Percentiles rank a stretch among this genome's conserved stretches.
These are phyloP conservation scores for Paspalum vaginatum DNA, from an alignment of 176 grass and related monocot species.

Conservation along the genomic window DNA sequence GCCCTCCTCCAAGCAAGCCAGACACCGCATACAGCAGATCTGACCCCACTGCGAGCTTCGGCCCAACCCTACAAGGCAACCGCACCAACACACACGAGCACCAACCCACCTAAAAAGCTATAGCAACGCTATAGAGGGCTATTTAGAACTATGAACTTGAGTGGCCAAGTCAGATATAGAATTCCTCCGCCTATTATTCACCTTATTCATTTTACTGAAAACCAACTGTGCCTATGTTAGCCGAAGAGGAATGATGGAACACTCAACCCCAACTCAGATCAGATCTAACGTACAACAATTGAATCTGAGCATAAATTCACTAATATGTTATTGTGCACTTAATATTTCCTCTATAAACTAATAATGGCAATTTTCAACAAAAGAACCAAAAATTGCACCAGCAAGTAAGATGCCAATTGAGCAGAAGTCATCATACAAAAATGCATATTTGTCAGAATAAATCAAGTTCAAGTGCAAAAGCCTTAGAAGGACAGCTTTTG, in stretches of 20 bases:
- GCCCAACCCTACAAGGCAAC: too few species aligned
- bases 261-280: neutral
- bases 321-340: neutral
- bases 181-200: neutral
- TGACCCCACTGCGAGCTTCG: too few species aligned
- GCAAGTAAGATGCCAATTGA: slow-evolving; percentile 4
- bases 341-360: neutral
- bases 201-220: neutral
- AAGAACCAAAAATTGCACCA: neutral
- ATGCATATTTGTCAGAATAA: slow-evolving; percentile 12
- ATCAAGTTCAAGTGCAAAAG: neutral
- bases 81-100: too few species aligned
- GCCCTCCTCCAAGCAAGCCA: too few species aligned
- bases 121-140: too few species aligned
- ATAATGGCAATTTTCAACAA: neutral
- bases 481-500: slow-evolving; percentile 4
- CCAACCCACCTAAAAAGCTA: too few species aligned
- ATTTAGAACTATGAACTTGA: too few species aligned
- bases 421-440: neutral
- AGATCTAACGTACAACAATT: neutral
- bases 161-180: too few species aligned
- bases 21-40: too few species aligned
- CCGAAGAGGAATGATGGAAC: neutral
- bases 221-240: neutral
- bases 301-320: neutral